phyloP scores from a whole-genome alignment of 345 rosid genomes.

The Kernera saxatilis region DNA sequence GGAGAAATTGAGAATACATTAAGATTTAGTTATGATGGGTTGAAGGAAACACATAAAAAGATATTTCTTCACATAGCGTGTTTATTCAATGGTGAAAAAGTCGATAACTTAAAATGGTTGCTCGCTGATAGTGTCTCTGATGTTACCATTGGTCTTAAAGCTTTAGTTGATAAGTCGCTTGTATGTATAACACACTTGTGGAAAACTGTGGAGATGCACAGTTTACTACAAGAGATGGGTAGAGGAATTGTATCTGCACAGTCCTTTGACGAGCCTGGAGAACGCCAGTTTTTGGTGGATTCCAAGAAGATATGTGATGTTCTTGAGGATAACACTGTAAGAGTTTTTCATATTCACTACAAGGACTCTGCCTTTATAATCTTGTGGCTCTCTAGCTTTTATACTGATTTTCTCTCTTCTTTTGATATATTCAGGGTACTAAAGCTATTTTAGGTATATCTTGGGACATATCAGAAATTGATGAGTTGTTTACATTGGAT shows the following conservation, averaged over 20 bases:
- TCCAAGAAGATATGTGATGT: slow-evolving; percentile 1
- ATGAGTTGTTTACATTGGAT: neutral
- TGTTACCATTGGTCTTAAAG: neutral
- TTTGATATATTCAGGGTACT: neutral
- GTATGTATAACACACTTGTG: neutral
- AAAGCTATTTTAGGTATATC: slow-evolving; percentile 4
- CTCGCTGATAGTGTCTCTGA: neutral
- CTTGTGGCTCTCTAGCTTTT: neutral
- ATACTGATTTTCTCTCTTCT: neutral
- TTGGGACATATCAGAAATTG: neutral
- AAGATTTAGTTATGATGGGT: neutral
- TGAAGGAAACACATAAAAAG: neutral
- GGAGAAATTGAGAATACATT: neutral
- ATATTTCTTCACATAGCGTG: neutral
- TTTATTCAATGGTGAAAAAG: neutral
- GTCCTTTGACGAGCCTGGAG: neutral
- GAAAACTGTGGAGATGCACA: slow-evolving; percentile 2
- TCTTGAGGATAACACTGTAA: neutral
- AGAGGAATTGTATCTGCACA: slow-evolving; percentile 3
- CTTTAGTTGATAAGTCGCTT: neutral
- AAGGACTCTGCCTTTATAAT: neutral
- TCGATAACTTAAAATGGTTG: neutral
- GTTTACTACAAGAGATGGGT: neutral
- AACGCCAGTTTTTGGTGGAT: neutral
- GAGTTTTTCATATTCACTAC: neutral